A percentile compares a stretch with the other conserved stretches of the same genome.
phyloP scores from a whole-genome alignment of 164 flowering plant genomes.

The Houttuynia cordata region DNA sequence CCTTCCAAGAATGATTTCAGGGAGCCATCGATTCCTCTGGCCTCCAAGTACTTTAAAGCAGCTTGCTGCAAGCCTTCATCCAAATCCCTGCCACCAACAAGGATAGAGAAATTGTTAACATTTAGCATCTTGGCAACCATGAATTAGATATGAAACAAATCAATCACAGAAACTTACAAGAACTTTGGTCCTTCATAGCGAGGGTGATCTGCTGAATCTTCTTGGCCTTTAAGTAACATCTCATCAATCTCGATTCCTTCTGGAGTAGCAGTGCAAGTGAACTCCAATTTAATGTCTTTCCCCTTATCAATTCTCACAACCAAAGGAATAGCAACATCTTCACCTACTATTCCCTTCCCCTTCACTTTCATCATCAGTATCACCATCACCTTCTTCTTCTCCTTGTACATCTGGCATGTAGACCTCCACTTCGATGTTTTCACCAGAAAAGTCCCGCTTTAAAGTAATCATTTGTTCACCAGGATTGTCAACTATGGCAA shows the following conservation, averaged over 20 bases:
- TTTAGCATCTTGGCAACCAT: neutral
- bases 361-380: slow-evolving; percentile 5
- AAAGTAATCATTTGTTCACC: slow-evolving; percentile 19
- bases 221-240: slow-evolving; percentile 8
- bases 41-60: slow-evolving; percentile 14
- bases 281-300: slow-evolving; percentile 15
- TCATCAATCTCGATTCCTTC: slow-evolving; percentile 12
- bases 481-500: slow-evolving; percentile 18
- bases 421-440: slow-evolving; percentile 17
- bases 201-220: slow-evolving; percentile 8
- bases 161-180: slow-evolving; percentile 10
- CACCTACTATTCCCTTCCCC: neutral
- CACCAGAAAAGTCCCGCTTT: slow-evolving; percentile 13
- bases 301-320: slow-evolving; percentile 15
- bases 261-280: slow-evolving; percentile 10
- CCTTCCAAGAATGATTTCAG: slow-evolving; percentile 15
- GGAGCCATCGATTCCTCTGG: slow-evolving; percentile 15
- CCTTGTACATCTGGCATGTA: slow-evolving; percentile 9
- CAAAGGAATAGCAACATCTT: slow-evolving; percentile 8
- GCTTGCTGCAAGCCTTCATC: slow-evolving; percentile 16
- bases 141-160: neutral
- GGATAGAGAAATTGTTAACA: neutral
- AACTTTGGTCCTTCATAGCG: slow-evolving; percentile 20
- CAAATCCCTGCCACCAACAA: slow-evolving; percentile 14
- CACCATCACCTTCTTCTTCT: slow-evolving; percentile 8